phyloP scores from a whole-genome alignment of 1,284 basidiomycete genomes.

The Dichomitus squalens region DNA sequence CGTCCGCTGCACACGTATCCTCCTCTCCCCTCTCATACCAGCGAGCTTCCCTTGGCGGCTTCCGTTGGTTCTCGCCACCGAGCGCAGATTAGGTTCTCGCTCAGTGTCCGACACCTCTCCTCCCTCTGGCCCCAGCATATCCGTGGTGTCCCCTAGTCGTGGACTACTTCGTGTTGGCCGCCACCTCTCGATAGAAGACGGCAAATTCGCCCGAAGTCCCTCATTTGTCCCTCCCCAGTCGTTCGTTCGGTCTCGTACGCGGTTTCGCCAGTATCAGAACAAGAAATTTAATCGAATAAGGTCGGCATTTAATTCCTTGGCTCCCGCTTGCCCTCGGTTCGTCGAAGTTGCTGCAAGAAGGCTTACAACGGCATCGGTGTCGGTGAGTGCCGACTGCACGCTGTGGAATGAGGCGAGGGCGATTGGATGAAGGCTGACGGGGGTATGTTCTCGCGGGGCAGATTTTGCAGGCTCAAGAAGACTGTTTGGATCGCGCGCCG shows the following conservation, averaged over 20 bases:
- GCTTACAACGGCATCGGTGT: constrained; percentile 15
- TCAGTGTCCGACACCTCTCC: constrained; percentile 11
- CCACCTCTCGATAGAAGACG: constrained; percentile 25
- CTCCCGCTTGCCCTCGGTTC: constrained; percentile 5
- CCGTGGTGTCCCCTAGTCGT: constrained; percentile 13
- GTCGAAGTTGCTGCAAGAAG: constrained; percentile 22
- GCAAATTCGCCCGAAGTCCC: constrained; percentile 26
- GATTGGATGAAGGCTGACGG: constrained; percentile 23
- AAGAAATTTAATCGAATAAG: constrained; percentile 25
- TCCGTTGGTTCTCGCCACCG: constrained; percentile 16
- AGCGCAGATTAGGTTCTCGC: constrained; percentile 25
- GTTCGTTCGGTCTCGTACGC: constrained; percentile 26
- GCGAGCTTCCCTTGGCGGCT: constrained; percentile 23
- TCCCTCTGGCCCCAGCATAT: constrained; percentile 10
- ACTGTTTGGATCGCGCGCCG: constrained; percentile 15
- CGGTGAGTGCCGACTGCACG: constrained; percentile 24
- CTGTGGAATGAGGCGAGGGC: constrained; percentile 7
- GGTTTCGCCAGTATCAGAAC: constrained; percentile 11
- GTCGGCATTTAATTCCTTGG: constrained; percentile 29
- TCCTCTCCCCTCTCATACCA: constrained; percentile 15
- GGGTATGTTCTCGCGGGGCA: constrained; percentile 6
- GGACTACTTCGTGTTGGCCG: constrained; percentile 19
- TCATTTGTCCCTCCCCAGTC: constrained; percentile 27
- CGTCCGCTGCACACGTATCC: constrained; percentile 29
- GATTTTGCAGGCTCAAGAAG: constrained; percentile 22